Evolutionary conservation across 129 eudicot species (phyloP).

Genomic region (Gnaphalium uliginosum): DNA sequence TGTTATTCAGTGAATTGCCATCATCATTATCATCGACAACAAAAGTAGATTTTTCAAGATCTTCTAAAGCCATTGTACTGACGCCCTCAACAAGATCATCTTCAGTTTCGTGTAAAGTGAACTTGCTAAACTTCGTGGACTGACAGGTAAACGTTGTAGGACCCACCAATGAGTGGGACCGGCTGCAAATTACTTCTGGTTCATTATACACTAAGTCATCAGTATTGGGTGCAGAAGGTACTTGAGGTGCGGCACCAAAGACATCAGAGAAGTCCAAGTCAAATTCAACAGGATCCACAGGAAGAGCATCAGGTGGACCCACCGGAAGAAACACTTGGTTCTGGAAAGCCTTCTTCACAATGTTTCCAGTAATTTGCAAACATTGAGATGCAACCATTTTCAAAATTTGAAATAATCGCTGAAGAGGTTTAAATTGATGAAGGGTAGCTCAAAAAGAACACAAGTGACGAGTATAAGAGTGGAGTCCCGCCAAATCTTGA

Average conservation of each 20-base stretch:
- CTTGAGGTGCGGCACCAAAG: slow-evolving; percentile 56
- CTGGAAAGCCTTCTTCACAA: slow-evolving; percentile 36
- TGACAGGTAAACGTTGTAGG: slow-evolving; percentile 48
- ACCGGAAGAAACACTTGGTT: slow-evolving; percentile 33
- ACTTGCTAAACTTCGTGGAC: slow-evolving; percentile 42
- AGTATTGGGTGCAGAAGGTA: slow-evolving; percentile 34
- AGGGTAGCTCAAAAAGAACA: slow-evolving; percentile 37
- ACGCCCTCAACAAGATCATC: slow-evolving; percentile 36
- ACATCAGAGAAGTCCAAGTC: slow-evolving; percentile 68
- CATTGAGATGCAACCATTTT: slow-evolving; percentile 62
- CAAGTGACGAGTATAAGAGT: slow-evolving; percentile 26
- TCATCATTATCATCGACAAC: slow-evolving; percentile 24
- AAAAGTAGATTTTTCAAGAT: slow-evolving; percentile 28
- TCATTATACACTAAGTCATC: slow-evolving; percentile 47
- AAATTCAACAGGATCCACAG: slow-evolving; percentile 45
- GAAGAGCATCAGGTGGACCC: slow-evolving; percentile 36
- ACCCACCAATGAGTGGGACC: slow-evolving; percentile 73
- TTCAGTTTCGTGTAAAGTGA: slow-evolving; percentile 50
- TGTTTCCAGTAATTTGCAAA: slow-evolving; percentile 31
- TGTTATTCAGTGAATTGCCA: slow-evolving; percentile 12
- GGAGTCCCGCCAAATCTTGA: slow-evolving; percentile 45
- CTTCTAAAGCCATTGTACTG: slow-evolving; percentile 26
- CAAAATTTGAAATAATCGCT: slow-evolving; percentile 3
- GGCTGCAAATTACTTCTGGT: slow-evolving; percentile 53
- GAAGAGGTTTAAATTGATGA: slow-evolving; percentile 35